phyloP scores from a whole-genome alignment of 1,284 basidiomycete genomes.

The Exobasidium rhododendri region DNA sequence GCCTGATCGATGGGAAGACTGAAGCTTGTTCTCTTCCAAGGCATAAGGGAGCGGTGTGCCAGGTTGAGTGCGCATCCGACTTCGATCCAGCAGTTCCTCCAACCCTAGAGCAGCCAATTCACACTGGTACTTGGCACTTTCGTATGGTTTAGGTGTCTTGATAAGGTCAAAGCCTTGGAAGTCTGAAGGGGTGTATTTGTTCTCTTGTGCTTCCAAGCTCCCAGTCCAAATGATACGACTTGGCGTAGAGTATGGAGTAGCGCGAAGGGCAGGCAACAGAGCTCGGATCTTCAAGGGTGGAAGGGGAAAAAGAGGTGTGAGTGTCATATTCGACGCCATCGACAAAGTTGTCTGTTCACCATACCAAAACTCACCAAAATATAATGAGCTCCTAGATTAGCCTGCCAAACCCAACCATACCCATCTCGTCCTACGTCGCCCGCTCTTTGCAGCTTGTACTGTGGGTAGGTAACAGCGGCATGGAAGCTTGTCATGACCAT shows the following conservation, averaged over 20 bases:
- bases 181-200: constrained; percentile 47
- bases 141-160: constrained; percentile 45
- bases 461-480: constrained; percentile 50
- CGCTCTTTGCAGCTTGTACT: constrained; percentile 48
- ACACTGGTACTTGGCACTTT: constrained; percentile 55
- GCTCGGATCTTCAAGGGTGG: constrained; percentile 25
- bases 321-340: not conserved
- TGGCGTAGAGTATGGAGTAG: constrained; percentile 41
- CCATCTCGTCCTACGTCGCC: constrained; percentile 51
- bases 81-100: constrained; percentile 38
- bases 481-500: constrained; percentile 47
- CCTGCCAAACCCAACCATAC: constrained; percentile 55
- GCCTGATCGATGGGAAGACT: not conserved
- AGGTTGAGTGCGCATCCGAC: constrained; percentile 29
- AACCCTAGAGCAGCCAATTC: constrained; percentile 51
- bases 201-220: constrained; percentile 48
- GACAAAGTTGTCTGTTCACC: not conserved
- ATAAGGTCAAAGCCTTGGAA: constrained; percentile 44
- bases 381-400: constrained; percentile 53
- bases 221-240: constrained; percentile 54
- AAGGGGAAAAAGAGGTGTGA: not conserved
- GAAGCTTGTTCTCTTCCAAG: not conserved
- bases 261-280: constrained; percentile 37
- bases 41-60: constrained; percentile 29
- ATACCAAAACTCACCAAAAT: constrained; percentile 32